phyloP scores from a whole-genome alignment of 1,139 yeast genomes.

The Magnusiomyces tetraspermus region DNA sequence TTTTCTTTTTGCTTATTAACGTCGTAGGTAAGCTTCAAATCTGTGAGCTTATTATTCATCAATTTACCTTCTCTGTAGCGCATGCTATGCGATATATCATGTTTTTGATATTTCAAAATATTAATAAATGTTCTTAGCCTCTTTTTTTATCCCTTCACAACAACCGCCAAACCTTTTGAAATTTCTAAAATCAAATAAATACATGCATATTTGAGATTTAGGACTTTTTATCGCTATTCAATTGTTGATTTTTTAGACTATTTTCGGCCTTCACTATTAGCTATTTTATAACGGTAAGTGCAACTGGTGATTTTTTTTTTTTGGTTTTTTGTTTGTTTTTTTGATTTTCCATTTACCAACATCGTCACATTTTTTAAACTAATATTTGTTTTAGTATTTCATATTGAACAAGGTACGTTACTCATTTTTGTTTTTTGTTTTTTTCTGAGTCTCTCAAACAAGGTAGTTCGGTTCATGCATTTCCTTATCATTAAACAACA shows the following conservation, averaged over 20 bases:
- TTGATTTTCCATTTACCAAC: background rate
- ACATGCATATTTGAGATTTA: background rate
- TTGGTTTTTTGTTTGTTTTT: background rate
- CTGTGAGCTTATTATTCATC: constrained; percentile 2
- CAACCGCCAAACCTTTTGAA: no score
- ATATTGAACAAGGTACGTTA: no score
- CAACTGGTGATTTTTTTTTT: background rate
- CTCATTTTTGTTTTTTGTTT: no score
- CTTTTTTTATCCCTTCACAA: background rate
- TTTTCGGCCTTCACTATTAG: background rate
- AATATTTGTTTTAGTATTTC: no score
- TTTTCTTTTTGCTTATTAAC: constrained; percentile 1
- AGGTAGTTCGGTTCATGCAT: no score
- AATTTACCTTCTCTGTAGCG: background rate
- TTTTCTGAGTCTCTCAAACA: no score
- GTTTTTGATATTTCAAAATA: background rate
- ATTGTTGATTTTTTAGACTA: background rate
- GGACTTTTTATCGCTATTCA: background rate
- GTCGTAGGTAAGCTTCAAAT: background rate
- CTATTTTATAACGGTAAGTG: background rate
- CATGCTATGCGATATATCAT: background rate
- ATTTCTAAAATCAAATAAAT: no score
- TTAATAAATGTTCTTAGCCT: background rate
- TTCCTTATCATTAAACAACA: no score
- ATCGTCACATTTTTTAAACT: no score